phyloP scores from a whole-genome alignment of 306 rosid genomes.

The Acacia confusa region DNA sequence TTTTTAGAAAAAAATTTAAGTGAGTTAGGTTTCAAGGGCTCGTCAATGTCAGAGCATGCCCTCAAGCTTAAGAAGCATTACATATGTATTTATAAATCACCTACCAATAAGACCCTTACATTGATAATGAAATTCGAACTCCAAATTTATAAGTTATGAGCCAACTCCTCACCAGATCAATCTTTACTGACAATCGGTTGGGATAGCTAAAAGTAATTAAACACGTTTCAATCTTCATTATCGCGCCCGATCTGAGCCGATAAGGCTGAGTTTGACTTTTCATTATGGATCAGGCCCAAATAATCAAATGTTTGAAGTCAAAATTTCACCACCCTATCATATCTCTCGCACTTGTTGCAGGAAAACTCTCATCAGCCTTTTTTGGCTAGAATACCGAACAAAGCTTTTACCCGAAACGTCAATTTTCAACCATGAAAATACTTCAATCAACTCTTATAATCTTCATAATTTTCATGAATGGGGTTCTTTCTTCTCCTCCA shows the following conservation, averaged over 20 bases:
- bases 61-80: accelerated
- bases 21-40: too few relatives aligned
- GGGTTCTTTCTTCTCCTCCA: not conserved
- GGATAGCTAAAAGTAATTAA: too few relatives aligned
- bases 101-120: too few relatives aligned
- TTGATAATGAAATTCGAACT: too few relatives aligned
- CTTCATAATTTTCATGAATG: not conserved
- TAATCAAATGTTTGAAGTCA: not conserved
- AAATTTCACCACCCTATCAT: not conserved
- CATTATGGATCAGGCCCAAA: not conserved
- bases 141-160: accelerated
- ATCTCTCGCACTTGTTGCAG: not conserved
- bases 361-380: not conserved
- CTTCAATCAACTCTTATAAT: not conserved
- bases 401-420: not conserved
- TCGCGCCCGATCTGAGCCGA: not conserved
- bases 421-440: not conserved
- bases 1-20: too few relatives aligned
- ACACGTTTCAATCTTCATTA: not conserved
- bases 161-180: too few relatives aligned
- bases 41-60: too few relatives aligned
- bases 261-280: not conserved
- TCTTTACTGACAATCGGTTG: accelerated
- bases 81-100: too few relatives aligned
- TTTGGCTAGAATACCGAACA: not conserved